A percentile compares a stretch with the other conserved stretches of the same genome.
These are phyloP conservation scores for Polyporus arcularius DNA, from an alignment of 768 basidiomycete species.

Conservation along the genomic window DNA sequence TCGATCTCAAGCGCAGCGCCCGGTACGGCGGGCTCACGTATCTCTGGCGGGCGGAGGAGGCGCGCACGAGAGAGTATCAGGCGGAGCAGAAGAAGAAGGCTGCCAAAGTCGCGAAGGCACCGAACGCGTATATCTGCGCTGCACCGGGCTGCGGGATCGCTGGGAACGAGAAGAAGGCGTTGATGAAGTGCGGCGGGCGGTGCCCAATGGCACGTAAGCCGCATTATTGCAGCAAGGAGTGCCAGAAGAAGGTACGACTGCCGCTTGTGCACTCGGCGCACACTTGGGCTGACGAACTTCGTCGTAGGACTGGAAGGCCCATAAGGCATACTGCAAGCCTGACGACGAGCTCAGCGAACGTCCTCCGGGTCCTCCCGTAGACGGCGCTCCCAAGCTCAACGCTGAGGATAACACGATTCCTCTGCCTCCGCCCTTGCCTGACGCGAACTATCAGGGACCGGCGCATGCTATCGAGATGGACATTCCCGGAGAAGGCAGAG, in stretches of 20 bases:
- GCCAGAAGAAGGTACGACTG: neutral
- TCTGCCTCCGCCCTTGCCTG: neutral
- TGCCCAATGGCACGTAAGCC: slow-evolving; percentile 8
- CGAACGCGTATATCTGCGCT: slow-evolving; percentile 17
- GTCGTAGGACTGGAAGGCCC: neutral
- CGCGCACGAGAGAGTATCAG: neutral
- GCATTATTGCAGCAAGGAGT: slow-evolving; percentile 17
- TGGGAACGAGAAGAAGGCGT: slow-evolving; percentile 11
- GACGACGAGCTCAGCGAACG: neutral
- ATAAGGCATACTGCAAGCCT: slow-evolving; percentile 4
- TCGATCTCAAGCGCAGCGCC: neutral
- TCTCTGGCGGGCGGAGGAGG: slow-evolving; percentile 6
- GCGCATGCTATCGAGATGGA: neutral
- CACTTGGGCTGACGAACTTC: no score
- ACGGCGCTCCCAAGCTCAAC: neutral
- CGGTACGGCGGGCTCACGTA: neutral
- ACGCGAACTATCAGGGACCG: neutral
- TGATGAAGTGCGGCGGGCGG: slow-evolving; percentile 6
- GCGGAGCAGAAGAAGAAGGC: neutral
- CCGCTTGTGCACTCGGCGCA: neutral
- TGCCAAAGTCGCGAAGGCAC: slow-evolving; percentile 1
- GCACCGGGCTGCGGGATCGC: slow-evolving; percentile 13
- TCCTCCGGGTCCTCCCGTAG: no score
- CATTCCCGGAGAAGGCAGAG: neutral
- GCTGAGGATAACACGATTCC: neutral